These are phyloP conservation scores for Pyropia yezoensis DNA, from an alignment of 23 red algal genomes.

Conservation along the genomic window DNA sequence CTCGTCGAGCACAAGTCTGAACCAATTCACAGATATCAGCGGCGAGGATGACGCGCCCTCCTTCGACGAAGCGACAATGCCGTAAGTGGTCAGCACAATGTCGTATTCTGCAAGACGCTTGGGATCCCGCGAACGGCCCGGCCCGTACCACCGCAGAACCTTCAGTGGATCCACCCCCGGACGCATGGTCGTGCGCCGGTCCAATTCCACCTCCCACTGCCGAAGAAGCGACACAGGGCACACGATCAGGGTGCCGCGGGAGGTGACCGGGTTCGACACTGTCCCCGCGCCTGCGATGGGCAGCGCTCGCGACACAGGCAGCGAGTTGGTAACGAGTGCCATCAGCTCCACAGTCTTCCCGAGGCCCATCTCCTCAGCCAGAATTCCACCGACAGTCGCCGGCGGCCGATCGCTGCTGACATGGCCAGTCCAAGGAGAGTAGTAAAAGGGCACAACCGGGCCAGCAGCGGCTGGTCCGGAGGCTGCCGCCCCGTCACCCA, in stretches of 20 bases:
- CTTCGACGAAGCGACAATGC: neutral
- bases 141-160: neutral
- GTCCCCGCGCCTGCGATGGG: neutral
- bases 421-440: neutral
- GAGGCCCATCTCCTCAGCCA: conserved; percentile 1
- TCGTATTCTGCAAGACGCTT: neutral
- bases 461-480: neutral
- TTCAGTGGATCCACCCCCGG: neutral
- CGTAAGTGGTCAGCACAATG: conserved; percentile 1
- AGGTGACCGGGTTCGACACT: neutral
- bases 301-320: neutral
- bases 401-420: neutral
- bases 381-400: neutral
- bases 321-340: neutral
- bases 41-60: no score
- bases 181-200: neutral
- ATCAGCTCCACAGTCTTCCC: neutral
- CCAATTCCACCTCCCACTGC: neutral
- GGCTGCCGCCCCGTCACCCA: neutral
- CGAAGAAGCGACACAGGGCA: neutral
- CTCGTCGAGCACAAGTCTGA: neutral
- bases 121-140: neutral
- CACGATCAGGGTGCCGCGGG: neutral
- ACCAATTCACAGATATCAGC: no score
- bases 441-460: neutral